These are phyloP conservation scores for Lentinula detonsa DNA, from an alignment of 768 basidiomycete species.

Conservation along the genomic window DNA sequence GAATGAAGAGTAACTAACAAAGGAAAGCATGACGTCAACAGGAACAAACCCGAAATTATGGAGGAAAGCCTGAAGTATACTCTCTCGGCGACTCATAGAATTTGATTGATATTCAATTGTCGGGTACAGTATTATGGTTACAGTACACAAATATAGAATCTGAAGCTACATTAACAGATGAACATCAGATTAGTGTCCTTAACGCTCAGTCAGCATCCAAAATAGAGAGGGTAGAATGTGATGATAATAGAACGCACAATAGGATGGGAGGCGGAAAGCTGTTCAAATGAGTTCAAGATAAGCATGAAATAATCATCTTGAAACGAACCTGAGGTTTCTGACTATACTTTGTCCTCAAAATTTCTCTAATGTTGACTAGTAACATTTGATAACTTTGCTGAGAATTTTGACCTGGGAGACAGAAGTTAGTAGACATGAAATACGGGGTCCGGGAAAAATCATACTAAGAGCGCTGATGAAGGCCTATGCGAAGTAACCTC, in stretches of 20 bases:
- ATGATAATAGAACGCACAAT: conserved; percentile 18
- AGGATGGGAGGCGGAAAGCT: conserved; percentile 33
- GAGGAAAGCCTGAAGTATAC: neutral
- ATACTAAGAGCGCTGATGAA: conserved; percentile 53
- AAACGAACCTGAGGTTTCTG: conserved; percentile 56
- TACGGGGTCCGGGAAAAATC: conserved; percentile 11
- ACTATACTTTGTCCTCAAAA: conserved; percentile 40
- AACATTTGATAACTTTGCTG: conserved; percentile 50
- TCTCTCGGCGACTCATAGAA: too few species aligned
- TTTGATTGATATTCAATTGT: too few species aligned
- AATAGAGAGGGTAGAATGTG: conserved; percentile 7
- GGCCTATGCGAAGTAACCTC: conserved; percentile 27
- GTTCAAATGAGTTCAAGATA: neutral
- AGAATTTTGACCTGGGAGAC: conserved; percentile 30
- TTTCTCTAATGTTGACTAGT: conserved; percentile 33
- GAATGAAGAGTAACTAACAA: too few species aligned
- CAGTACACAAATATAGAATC: neutral
- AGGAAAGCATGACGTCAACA: neutral
- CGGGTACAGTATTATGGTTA: too few species aligned
- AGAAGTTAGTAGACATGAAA: neutral
- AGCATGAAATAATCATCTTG: conserved; percentile 9
- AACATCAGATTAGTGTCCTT: conserved; percentile 33
- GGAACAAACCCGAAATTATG: neutral
- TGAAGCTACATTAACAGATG: conserved; percentile 13
- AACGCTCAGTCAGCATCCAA: neutral